A percentile compares a stretch with the other conserved stretches of the same genome.
phyloP scores from a whole-genome alignment of 768 basidiomycete genomes.

The Naganishia onofrii region DNA sequence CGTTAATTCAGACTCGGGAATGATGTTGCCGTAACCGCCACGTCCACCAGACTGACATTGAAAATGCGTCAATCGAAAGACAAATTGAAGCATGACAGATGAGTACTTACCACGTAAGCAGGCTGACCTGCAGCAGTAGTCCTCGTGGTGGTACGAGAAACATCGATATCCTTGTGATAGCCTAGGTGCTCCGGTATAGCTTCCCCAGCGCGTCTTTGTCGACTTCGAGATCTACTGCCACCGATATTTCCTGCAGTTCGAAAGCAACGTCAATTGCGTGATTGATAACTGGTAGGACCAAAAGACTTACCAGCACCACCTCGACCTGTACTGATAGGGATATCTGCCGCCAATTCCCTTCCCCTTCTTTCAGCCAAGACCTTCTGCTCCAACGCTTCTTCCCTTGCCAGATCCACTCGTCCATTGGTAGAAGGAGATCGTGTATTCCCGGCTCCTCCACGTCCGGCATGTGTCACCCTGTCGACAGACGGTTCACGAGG shows the following conservation, averaged over 20 bases:
- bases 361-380: conserved; percentile 43
- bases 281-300: not conserved
- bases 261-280: not conserved
- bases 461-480: conserved; percentile 58
- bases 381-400: conserved; percentile 43
- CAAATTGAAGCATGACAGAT: not conserved
- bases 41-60: conserved; percentile 33
- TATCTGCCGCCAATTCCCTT: conserved; percentile 38
- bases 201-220: not conserved
- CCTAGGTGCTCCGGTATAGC: not conserved
- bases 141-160: conserved; percentile 29
- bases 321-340: conserved; percentile 47
- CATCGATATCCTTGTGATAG: conserved; percentile 23
- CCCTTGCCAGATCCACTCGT: conserved; percentile 37
- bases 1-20: conserved; percentile 34
- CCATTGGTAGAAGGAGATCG: conserved; percentile 58
- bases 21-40: conserved; percentile 50
- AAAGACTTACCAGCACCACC: conserved; percentile 45
- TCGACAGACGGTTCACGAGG: conserved; percentile 3
- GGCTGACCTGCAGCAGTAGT: not conserved
- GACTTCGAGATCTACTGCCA: conserved; percentile 19
- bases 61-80: not conserved
- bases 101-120: conserved; percentile 4
- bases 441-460: conserved; percentile 82
- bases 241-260: conserved; percentile 6